These are phyloP conservation scores for Rhododendron henanense DNA, from an alignment of 148 eudicot species.

Conservation along the genomic window DNA sequence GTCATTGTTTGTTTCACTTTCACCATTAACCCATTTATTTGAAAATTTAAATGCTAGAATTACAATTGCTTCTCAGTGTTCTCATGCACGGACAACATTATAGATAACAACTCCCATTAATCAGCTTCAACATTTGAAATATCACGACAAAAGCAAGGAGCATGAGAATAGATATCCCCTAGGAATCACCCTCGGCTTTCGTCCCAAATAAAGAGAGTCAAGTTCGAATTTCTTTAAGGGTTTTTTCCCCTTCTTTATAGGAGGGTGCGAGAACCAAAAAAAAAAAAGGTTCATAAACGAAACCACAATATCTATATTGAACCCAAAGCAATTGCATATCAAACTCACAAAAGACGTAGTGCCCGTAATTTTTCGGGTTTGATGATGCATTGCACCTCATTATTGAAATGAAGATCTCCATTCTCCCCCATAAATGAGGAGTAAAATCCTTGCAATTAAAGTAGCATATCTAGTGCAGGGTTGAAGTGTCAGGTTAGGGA, in stretches of 20 bases:
- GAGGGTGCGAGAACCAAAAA: neutral
- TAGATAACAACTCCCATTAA: neutral
- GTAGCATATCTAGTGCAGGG: neutral
- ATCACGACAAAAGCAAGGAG: neutral
- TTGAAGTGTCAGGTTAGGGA: neutral
- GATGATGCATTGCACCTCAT: neutral
- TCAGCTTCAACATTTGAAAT: neutral
- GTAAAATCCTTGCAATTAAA: neutral
- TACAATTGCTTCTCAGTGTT: neutral
- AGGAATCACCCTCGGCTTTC: neutral
- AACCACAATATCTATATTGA: neutral
- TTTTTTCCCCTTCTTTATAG: neutral
- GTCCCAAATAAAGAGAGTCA: neutral
- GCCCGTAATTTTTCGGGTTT: neutral
- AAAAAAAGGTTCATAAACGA: neutral
- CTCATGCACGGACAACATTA: neutral
- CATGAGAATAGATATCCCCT: neutral
- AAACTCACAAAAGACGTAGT: neutral
- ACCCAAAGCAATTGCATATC: neutral
- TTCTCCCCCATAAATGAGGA: neutral
- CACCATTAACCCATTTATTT: neutral
- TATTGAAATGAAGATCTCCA: neutral
- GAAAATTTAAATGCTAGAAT: neutral
- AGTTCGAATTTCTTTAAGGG: neutral
- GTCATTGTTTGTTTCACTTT: neutral